Base-by-base conservation (phyloP, 352 stramenopile species). In the Globisporangium spinosum region DNA sequence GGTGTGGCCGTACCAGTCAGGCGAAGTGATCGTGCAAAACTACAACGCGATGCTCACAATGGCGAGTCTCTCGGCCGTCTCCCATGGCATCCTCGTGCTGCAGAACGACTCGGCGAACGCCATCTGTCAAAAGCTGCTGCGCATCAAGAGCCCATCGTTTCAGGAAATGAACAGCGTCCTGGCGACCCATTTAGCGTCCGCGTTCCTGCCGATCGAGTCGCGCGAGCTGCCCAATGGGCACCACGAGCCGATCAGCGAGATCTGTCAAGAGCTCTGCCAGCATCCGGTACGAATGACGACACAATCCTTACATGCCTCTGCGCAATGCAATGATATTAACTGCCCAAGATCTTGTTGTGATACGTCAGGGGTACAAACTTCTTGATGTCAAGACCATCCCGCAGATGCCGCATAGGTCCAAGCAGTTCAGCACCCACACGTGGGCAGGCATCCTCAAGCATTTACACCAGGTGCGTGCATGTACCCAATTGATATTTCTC, bases 11-110 rank as follows among this genome's bases (percentile, higher is more conserved):
- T 89, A 96, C 67, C 70, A 76, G 15, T 80, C 84, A 17, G 90
- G 90, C 2, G 89, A 97, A 68, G 86, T 95, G 13, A 93, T 96
- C 38, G 86, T 97, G 51, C 90, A 97, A 67, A 94, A 95, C 70
- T 97, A 97, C 76, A 97, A 97, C 74, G 76, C 87, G n/a, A 70
- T 96, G 60, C 85, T 97, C 25, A 96, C 87, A 2, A 90, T 95
- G 65, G 88, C 89, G 25, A 80, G 85, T 43, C 82, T 97, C 22
- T 70, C 80, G n/a, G 74, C 84, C 13, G 78, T 69, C 25, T 64
- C 75, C 2, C 73, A 93, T 59, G 80, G 83, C 47, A 76, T 95
- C 54, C 62, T 95, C 32, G 81, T 91, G 70, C 68, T 95, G 22
- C 78, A 86, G 60, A 95, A 95, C 58, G 86, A 95, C 65, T 61